phyloP scores from a whole-genome alignment of 768 basidiomycete species.

The Hemileccinum impolitum region DNA sequence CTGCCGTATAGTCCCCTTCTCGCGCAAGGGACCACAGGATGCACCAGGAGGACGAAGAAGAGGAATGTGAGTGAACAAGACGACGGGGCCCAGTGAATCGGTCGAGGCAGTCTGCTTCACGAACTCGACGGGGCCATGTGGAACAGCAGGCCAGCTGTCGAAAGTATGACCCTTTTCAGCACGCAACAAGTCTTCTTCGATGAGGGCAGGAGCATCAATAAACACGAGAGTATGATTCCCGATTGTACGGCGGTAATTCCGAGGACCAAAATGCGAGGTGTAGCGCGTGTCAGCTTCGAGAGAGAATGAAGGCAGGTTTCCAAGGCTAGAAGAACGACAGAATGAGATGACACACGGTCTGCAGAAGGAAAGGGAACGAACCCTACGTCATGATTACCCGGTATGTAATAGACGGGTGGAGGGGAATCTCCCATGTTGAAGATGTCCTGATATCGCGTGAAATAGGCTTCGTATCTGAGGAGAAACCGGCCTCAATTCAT shows the following conservation, averaged over 20 bases:
- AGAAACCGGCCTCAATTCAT: constrained; percentile 6
- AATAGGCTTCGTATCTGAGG: constrained; percentile 71
- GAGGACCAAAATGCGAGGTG: constrained; percentile 68
- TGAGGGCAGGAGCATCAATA: constrained; percentile 68
- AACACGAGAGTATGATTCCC: constrained; percentile 73
- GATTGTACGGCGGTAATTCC: constrained; percentile 59
- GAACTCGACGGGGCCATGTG: constrained; percentile 53
- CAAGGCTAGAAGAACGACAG: constrained; percentile 24
- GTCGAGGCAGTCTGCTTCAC: constrained; percentile 38
- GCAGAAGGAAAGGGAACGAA: constrained; percentile 30
- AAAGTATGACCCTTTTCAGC: constrained; percentile 38
- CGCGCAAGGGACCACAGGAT: constrained; percentile 74
- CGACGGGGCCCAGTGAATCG: constrained; percentile 41
- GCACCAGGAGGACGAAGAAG: constrained; percentile 67
- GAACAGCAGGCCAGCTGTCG: constrained; percentile 45
- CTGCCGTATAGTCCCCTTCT: constrained; percentile 67
- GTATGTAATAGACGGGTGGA: constrained; percentile 65
- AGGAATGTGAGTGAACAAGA: constrained; percentile 89
- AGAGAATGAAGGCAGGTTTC: constrained; percentile 32
- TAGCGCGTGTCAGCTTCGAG: constrained; percentile 54
- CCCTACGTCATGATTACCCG: constrained; percentile 93
- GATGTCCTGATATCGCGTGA: constrained; percentile 62
- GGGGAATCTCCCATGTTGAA: constrained; percentile 47
- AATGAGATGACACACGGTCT: neutral
- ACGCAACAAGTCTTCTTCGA: constrained; percentile 68